Base-by-base conservation (phyloP, 768 basidiomycete genomes). In the Gymnopilus junonius region DNA sequence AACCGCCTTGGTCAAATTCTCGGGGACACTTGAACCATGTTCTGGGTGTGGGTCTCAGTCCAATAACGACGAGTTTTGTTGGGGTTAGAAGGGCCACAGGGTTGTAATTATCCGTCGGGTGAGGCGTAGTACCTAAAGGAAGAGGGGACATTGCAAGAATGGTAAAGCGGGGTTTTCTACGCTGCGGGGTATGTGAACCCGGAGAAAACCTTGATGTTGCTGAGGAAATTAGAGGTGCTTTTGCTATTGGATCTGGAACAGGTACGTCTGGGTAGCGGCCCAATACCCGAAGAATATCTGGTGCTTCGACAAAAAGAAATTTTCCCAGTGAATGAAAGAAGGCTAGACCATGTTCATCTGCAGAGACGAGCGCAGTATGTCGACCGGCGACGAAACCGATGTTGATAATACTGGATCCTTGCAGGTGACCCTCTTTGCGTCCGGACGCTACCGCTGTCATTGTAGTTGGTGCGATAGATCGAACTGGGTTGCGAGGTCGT, bases 311-410 rank as follows among this genome's bases (percentile, higher is more conserved):
- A 67, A 97, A 97, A 14, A 99, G 82, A 11, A 99, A 90, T 74
- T 94, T 96, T 27, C 97, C 95, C 4, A 99, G 79, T 58, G 91
- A 93, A 76, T 98, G 96, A 73, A 94, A 97, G 76, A 99, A 99
- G 0, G 95, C 93, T 8, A 98, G 83, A 0, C 97, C 97, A 67
- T 84, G 78, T 61, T 97, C 93, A 72, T 99, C 97, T 2, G 94
- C 92, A 4, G 91, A 90, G 40, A 98, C 87, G 54, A 99, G 84
- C 4, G 94, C 95, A 2, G 97, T 99, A 69, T 97, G 97, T 40
- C 97, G 84, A 20, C 89, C 90, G 12, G 93, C 95, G 8, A 99
- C 86, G 71, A 99, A 99, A 29, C 87, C 89, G 43, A 99, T 77
- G 70, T 82, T 90, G 61, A 92, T 79, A 51, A 99, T 95, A 15